Percentiles rank a stretch among this genome's conserved stretches.
These are phyloP conservation scores for Trypanosoma avium DNA, from an alignment of 208 protist genomes.

Conservation along the genomic window DNA sequence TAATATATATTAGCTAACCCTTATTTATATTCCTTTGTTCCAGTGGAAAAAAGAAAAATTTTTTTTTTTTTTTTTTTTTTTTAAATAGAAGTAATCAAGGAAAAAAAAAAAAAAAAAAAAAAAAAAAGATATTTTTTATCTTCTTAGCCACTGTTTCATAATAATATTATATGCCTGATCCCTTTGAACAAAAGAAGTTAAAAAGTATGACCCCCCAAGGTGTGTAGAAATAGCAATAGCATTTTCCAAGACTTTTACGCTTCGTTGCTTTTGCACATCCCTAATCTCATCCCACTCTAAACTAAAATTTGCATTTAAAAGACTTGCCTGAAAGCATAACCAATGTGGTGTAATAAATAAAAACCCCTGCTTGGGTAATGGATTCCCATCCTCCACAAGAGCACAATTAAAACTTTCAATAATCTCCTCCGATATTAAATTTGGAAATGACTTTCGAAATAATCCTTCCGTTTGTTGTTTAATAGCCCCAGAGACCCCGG, in stretches of 20 bases:
- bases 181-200: slow-evolving; percentile 66
- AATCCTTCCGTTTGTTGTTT: slow-evolving; percentile 55
- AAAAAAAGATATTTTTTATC: slow-evolving; percentile 24
- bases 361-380: slow-evolving; percentile 48
- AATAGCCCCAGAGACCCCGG: slow-evolving; percentile 62
- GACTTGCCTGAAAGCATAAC: slow-evolving; percentile 63
- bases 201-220: slow-evolving; percentile 55
- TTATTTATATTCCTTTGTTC: no score
- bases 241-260: slow-evolving; percentile 66
- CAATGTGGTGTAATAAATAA: slow-evolving; percentile 68
- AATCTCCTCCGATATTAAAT: slow-evolving; percentile 54
- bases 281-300: slow-evolving; percentile 84
- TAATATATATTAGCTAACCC: slow-evolving; percentile 4
- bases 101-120: neutral
- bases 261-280: slow-evolving; percentile 69
- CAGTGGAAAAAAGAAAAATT: slow-evolving; percentile 1
- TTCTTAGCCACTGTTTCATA: slow-evolving; percentile 81
- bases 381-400: slow-evolving; percentile 34
- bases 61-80: no score
- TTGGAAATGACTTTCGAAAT: slow-evolving; percentile 64
- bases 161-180: slow-evolving; percentile 68
- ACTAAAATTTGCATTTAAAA: slow-evolving; percentile 42
- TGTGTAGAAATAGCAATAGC: slow-evolving; percentile 69
- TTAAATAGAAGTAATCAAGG: slow-evolving; percentile 1
- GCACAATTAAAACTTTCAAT: slow-evolving; percentile 62